Evolutionary conservation across 345 rosid species (phyloP), one percentile per base, ranked within the genome.

Genomic region (Brassica incana): DNA sequence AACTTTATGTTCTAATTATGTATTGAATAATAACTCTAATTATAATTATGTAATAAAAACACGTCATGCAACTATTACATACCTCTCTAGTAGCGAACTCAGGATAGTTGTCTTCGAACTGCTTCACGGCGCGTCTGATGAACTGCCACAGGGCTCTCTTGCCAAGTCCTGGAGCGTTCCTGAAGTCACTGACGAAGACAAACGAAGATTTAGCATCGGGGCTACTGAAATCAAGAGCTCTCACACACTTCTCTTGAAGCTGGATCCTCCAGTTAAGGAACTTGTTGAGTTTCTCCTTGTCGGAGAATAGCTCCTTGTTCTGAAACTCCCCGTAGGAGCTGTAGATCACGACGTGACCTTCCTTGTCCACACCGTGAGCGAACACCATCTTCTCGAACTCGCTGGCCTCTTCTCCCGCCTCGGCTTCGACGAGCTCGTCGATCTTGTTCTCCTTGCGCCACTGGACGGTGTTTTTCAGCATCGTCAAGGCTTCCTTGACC

Each of bases 231-330:
- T 94, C 92, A 50, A 94, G 88, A 82, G 86, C 86, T 80, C 91
- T 84, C 38, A 94, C 87, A 56, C 95, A 88, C 85, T 78, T 92
- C 78, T 94, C 98, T 78, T 92, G 73, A 76, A 88, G 86, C 82
- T 90, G 97, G 82, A 90, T 86, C 85, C 98, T 85, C 97, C 97
- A 92, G 50, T 85, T 85, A 56, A 94, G 85, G 77, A 94, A 94
- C 72, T 85, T 88, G 78, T 33, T 73, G 52, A 94, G 75, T 80
- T 92, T 94, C 81, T 87, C 95, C 29, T 86, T 92, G 67, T 90
- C 93, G 0, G 90, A 80, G 71, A 94, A 92, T n/a, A 90, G 73
- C 6, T 89, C 90, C 79, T 87, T 94, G 85, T 85, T 84, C 82
- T 88, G 93, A 38, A 94, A 92, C 78, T 85, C 98, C 0, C 97